These are phyloP conservation scores for Bidens hawaiensis DNA, from an alignment of 140 eudicot species.

Conservation along the genomic window DNA sequence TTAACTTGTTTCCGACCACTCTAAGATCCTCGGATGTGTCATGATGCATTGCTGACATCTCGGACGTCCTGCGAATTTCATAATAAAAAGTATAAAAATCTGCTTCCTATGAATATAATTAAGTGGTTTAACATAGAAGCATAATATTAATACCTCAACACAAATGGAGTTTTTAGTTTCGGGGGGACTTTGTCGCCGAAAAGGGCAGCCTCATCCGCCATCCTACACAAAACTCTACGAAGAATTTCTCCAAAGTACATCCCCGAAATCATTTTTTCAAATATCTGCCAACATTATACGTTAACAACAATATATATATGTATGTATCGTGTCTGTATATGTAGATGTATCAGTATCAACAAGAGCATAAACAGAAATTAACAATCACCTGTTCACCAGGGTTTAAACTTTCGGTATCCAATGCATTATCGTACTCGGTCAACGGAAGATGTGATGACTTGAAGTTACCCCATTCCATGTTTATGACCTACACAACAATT, in stretches of 20 bases:
- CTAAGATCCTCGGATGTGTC: constrained; percentile 72
- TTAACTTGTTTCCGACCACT: constrained; percentile 55
- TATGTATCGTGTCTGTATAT: too few species aligned
- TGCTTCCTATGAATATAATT: background rate
- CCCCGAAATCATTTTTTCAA: constrained; percentile 78
- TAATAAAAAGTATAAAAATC: constrained; percentile 1
- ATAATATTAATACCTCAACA: constrained; percentile 51
- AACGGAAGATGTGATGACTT: constrained; percentile 71
- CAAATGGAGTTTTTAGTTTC: constrained; percentile 53
- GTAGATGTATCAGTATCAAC: background rate
- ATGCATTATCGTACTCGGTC: constrained; percentile 61
- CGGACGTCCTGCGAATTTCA: constrained; percentile 67
- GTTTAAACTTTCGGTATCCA: constrained; percentile 73
- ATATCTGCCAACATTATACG: constrained; percentile 33
- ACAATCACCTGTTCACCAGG: constrained; percentile 72
- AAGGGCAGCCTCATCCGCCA: constrained; percentile 80
- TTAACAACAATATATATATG: background rate
- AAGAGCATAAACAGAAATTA: constrained; percentile 5
- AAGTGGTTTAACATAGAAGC: background rate
- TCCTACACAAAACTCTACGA: constrained; percentile 54
- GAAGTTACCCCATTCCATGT: constrained; percentile 97
- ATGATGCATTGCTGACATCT: constrained; percentile 93
- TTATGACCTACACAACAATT: constrained; percentile 51
- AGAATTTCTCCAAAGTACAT: constrained; percentile 90
- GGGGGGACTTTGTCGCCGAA: constrained; percentile 72